A percentile compares a stretch with the other conserved stretches of the same genome.
phyloP scores from a whole-genome alignment of 2,329 filamentous ascomycete genomes.

The Alternaria solani region DNA sequence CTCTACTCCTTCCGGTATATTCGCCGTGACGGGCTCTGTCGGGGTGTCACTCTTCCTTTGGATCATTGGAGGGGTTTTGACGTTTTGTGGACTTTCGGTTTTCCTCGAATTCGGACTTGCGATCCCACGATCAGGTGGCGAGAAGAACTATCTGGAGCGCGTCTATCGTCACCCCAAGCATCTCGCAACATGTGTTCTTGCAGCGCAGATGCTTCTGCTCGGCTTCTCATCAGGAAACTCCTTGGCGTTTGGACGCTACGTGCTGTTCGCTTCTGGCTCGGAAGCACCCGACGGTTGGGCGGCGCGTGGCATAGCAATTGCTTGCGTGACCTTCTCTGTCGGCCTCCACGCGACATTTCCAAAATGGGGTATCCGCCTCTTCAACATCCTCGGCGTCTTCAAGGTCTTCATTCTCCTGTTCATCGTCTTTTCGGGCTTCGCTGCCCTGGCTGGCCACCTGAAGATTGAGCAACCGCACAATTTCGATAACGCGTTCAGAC shows the following conservation, averaged over 20 bases:
- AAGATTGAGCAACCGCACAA: constrained; percentile 61
- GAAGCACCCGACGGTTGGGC: constrained; percentile 62
- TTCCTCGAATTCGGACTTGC: constrained; percentile 70
- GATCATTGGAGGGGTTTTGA: constrained; percentile 62
- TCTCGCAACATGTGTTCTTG: constrained; percentile 66
- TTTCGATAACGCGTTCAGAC: constrained; percentile 66
- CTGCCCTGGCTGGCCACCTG: constrained; percentile 44
- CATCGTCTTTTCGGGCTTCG: constrained; percentile 66
- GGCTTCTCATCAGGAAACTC: constrained; percentile 68
- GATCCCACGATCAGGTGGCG: constrained; percentile 69
- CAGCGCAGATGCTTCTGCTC: constrained; percentile 68
- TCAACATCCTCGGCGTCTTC: constrained; percentile 67
- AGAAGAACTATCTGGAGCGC: constrained; percentile 73
- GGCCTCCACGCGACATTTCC: constrained; percentile 62
- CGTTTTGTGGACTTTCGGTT: constrained; percentile 67
- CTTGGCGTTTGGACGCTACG: constrained; percentile 66
- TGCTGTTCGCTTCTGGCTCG: constrained; percentile 63
- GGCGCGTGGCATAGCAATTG: constrained; percentile 61
- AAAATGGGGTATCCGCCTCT: constrained; percentile 66
- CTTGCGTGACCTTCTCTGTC: constrained; percentile 62
- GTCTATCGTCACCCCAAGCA: constrained; percentile 67
- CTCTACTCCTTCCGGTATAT: constrained; percentile 66
- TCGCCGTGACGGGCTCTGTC: constrained; percentile 63
- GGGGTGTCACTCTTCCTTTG: constrained; percentile 64
- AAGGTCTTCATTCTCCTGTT: constrained; percentile 68